phyloP scores from a whole-genome alignment of 495 filamentous ascomycete species.

The Tuber indicum region DNA sequence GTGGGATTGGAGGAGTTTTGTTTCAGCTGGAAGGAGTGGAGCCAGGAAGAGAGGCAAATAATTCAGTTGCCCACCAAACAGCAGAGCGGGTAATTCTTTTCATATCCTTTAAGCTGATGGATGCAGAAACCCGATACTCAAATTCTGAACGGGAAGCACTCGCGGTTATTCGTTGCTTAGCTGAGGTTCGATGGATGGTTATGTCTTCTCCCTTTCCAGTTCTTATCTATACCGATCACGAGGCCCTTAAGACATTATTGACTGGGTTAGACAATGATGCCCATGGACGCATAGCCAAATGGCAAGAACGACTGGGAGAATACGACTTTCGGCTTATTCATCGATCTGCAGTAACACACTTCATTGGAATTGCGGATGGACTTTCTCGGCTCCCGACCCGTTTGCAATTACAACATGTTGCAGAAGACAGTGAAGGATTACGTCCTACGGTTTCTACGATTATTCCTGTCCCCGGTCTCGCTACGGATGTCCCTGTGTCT shows the following conservation, averaged over 20 bases:
- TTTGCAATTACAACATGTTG: too few relatives aligned
- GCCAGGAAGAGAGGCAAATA: not conserved
- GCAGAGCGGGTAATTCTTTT: not conserved
- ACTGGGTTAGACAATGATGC: too few relatives aligned
- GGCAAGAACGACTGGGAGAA: too few relatives aligned
- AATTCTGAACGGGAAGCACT: not conserved
- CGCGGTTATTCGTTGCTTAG: not conserved
- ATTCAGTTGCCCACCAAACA: rapidly evolving
- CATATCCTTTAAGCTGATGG: not conserved
- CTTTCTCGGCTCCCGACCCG: too few relatives aligned
- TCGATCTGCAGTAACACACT: too few relatives aligned
- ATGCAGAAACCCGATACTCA: not conserved
- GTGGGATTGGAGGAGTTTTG: not conserved
- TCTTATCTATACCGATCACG: not conserved
- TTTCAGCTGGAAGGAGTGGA: not conserved
- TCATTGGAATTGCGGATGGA: too few relatives aligned
- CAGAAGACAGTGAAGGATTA: too few relatives aligned
- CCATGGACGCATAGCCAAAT: too few relatives aligned
- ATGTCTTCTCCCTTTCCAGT: not conserved
- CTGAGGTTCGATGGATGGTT: not conserved
- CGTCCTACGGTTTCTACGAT: rapidly evolving
- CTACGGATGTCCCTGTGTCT: too few relatives aligned
- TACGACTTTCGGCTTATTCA: too few relatives aligned
- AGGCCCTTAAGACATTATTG: not conserved
- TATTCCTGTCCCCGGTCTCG: too few relatives aligned